Conservation (phyloP, 2,329 filamentous ascomycete genomes). For the Fusarium sp. region DNA sequence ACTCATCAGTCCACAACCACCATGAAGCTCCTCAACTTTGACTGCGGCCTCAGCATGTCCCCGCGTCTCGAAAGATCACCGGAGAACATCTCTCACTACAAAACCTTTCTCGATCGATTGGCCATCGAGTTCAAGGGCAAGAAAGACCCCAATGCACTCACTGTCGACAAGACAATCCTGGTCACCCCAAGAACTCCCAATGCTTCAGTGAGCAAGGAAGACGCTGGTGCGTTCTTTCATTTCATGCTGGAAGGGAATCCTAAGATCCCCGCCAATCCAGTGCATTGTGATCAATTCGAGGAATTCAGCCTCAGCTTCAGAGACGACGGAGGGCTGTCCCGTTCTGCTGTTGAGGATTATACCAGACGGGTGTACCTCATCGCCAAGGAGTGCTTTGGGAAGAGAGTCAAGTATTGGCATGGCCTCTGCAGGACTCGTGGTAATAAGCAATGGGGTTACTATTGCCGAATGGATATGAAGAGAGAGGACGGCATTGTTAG, state of each 20-base stretch:
- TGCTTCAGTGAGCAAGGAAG: neutral
- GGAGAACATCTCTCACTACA: neutral
- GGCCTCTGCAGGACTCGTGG: neutral
- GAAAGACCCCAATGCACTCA: neutral
- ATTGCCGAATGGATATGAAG: neutral
- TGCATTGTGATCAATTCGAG: neutral
- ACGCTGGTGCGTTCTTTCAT: neutral
- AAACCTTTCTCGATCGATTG: neutral
- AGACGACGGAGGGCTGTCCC: accelerated
- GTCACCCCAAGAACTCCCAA: neutral
- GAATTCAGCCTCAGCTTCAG: conserved; percentile 3
- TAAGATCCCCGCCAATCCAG: conserved; percentile 8
- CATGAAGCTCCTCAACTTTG: neutral
- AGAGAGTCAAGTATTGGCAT: neutral
- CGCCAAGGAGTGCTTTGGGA: neutral
- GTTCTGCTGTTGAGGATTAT: neutral
- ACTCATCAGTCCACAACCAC: neutral
- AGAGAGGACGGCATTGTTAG: neutral
- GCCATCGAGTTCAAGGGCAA: neutral
- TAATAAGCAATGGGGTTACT: conserved; percentile 15
- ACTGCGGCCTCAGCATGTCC: conserved; percentile 15
- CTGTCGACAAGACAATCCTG: neutral
- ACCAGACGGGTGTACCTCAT: neutral
- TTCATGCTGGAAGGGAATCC: neutral
- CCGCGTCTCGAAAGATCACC: neutral